Evolutionary conservation across 495 filamentous ascomycete genomes (phyloP), one percentile per base, ranked within the genome.

Genomic region (Filosporella fistucella): DNA sequence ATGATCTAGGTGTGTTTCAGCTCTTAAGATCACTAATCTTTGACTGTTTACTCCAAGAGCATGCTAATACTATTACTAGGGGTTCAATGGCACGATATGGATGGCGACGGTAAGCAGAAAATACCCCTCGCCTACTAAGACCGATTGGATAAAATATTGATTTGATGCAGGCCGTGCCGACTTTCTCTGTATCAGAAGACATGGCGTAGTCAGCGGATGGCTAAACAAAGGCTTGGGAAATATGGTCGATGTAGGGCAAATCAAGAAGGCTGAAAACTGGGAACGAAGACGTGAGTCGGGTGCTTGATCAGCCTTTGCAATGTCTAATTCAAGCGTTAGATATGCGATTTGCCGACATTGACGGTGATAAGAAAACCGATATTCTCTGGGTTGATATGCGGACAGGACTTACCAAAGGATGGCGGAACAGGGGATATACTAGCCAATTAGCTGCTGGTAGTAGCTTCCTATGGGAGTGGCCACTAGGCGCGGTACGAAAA

Each of bases 171-270:
- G 49, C 2, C 48, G 57, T 8, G 55, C 38, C 13, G 62, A 65
- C 40, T 35, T 43, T 40, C 30, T 63, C 13, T 61, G 58, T 40
- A 29, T 65, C 3, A 47, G 58, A 34, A 28, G 42, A 16, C 37
- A 61, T 34, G 60, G 58, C 5, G 20, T 39, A 9, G 26, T 47
- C 8, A 50, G 45, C 7, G 60, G 30, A 12, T 56, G 41, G 33
- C 48, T 63, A 0, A 63, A 61, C 49, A 34, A 38, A 13, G 42
- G 24, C 17, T 7, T 38, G 12, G 38, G 17, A 10, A 38, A 38
- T 7, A 38, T 38, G 35, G 17, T 18, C 8, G 7, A 12, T 13
- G 7, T 10, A 12, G 35, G 35, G 17, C 35, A 38, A 38, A 18
- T 38, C 7, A 38, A 38, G 16, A 9, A 38, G 7, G 16, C 8